Evolutionary conservation across 2,329 filamentous ascomycete species (phyloP).

Genomic region (Fusarium tanahbumbuense): DNA sequence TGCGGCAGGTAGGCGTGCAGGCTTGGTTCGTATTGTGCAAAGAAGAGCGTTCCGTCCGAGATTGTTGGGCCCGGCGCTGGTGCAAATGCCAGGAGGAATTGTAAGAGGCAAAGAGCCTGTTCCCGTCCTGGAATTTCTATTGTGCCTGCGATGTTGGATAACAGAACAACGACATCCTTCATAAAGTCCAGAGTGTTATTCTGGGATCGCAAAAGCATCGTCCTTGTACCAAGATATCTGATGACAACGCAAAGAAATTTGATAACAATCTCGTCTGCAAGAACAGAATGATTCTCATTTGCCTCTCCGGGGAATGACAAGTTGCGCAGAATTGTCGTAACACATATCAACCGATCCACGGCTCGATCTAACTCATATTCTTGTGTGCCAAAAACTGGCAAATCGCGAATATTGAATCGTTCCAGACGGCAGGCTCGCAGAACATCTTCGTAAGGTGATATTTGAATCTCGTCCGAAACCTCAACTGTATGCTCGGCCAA

Average conservation of each 20-base stretch:
- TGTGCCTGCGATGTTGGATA: constrained; percentile 87
- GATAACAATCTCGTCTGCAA: constrained; percentile 82
- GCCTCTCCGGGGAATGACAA: constrained; percentile 79
- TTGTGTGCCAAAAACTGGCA: constrained; percentile 77
- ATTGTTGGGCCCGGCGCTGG: constrained; percentile 77
- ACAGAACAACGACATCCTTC: constrained; percentile 90
- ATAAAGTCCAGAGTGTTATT: constrained; percentile 94
- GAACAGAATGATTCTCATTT: constrained; percentile 74
- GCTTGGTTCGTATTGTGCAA: constrained; percentile 82
- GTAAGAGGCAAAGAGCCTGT: constrained; percentile 85
- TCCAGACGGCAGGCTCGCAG: constrained; percentile 82
- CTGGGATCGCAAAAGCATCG: constrained; percentile 84
- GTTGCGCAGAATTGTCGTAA: constrained; percentile 93
- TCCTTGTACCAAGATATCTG: constrained; percentile 87
- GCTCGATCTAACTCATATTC: constrained; percentile 88
- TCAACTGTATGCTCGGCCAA: constrained; percentile 87
- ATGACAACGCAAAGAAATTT: constrained; percentile 87
- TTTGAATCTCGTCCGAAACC: constrained; percentile 85
- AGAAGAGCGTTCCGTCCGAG: constrained; percentile 72
- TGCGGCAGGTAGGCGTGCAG: constrained; percentile 89
- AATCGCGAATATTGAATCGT: constrained; percentile 76
- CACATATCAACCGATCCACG: constrained; percentile 87
- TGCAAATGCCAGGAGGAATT: constrained; percentile 91
- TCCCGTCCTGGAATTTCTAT: constrained; percentile 87
- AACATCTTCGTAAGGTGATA: constrained; percentile 89